Conservation (phyloP, 768 basidiomycete species). For the Chlorophyllum brunneum region DNA sequence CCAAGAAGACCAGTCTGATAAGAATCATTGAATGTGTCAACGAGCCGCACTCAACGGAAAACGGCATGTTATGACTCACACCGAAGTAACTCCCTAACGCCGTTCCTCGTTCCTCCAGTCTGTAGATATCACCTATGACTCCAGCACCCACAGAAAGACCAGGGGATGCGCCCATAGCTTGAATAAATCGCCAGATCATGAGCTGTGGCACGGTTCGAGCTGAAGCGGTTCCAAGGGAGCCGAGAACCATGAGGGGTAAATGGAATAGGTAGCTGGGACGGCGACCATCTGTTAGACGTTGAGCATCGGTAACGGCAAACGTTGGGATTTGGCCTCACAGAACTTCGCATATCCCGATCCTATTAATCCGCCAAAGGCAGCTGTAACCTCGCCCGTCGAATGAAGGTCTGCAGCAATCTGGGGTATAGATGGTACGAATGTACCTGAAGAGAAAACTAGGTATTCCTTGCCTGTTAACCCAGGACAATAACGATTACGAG, state of each 20-base stretch:
- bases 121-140: slow-evolving; percentile 66
- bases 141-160: slow-evolving; percentile 53
- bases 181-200: slow-evolving; percentile 60
- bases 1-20: slow-evolving; percentile 51
- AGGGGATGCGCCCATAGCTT: slow-evolving; percentile 62
- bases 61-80: slow-evolving; percentile 34
- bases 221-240: slow-evolving; percentile 55
- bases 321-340: slow-evolving; percentile 23
- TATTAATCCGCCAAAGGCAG: slow-evolving; percentile 27
- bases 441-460: slow-evolving; percentile 63
- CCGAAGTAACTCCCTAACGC: slow-evolving; percentile 60
- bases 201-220: slow-evolving; percentile 41
- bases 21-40: no score
- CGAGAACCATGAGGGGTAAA: slow-evolving; percentile 56
- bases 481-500: not conserved
- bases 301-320: not conserved
- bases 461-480: not conserved
- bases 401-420: slow-evolving; percentile 64
- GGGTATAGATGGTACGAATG: slow-evolving; percentile 72
- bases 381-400: slow-evolving; percentile 54
- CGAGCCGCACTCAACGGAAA: no score
- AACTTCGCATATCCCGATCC: slow-evolving; percentile 35
- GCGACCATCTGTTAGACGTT: slow-evolving; percentile 51
- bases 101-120: slow-evolving; percentile 53
- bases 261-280: slow-evolving; percentile 53